A percentile compares a stretch with the other conserved stretches of the same genome.
phyloP scores from a whole-genome alignment of 2,329 filamentous ascomycete genomes.

The Epichloe scottii region DNA sequence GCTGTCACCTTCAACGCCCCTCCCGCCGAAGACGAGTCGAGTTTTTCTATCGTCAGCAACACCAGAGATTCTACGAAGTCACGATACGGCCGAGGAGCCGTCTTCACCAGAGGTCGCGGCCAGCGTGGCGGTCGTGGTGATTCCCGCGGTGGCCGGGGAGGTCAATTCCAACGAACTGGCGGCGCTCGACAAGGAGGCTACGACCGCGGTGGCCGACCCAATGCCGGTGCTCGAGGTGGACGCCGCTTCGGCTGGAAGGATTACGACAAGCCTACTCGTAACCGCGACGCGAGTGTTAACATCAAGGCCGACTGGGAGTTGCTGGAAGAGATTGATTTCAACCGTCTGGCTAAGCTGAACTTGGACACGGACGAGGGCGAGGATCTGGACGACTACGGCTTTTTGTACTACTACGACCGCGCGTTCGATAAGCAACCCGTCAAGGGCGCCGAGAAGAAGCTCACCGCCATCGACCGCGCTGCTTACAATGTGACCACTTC shows the following conservation, averaged over 20 bases:
- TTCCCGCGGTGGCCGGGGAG: constrained; percentile 44
- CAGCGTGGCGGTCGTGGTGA: constrained; percentile 57
- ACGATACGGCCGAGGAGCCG: constrained; percentile 78
- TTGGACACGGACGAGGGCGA: constrained; percentile 90
- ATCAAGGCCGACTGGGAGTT: constrained; percentile 93
- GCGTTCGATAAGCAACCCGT: constrained; percentile 87
- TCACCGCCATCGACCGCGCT: constrained; percentile 81
- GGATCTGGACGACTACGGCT: constrained; percentile 89
- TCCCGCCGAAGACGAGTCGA: constrained; percentile 86
- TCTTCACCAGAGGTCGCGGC: constrained; percentile 72
- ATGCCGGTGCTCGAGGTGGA: constrained; percentile 56
- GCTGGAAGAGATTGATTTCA: constrained; percentile 97
- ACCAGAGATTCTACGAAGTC: constrained; percentile 75
- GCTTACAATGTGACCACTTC: constrained; percentile 98
- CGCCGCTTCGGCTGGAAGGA: constrained; percentile 97
- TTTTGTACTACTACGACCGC: constrained; percentile 97
- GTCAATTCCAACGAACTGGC: constrained; percentile 58
- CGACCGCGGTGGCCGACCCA: constrained; percentile 59
- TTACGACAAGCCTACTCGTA: constrained; percentile 93
- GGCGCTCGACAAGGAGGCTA: constrained; percentile 58
- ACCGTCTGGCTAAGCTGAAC: constrained; percentile 87
- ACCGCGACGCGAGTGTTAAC: constrained; percentile 90
- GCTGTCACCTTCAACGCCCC: constrained; percentile 83
- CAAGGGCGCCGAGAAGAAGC: constrained; percentile 76
- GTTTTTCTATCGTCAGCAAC: constrained; percentile 97